Evolutionary conservation across 2,329 filamentous ascomycete genomes (phyloP).

Genomic region (Metarhizium sp.): DNA sequence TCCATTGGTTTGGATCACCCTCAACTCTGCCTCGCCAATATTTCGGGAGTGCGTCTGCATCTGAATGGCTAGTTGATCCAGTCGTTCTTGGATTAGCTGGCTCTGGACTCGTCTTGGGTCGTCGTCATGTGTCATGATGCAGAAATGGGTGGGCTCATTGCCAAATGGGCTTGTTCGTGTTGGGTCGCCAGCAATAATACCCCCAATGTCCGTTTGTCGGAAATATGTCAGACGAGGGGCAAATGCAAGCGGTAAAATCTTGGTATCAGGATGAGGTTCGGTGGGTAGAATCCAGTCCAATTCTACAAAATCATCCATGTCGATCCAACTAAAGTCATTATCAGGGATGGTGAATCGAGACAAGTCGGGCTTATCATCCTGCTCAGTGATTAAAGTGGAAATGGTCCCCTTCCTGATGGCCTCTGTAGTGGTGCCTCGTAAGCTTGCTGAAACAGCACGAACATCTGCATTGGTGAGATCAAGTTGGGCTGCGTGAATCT

Average conservation of each 20-base stretch:
- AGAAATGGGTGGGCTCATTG: conserved; percentile 85
- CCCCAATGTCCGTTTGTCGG: conserved; percentile 86
- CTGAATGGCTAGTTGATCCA: conserved; percentile 70
- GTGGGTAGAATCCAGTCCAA: conserved; percentile 91
- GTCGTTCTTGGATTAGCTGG: conserved; percentile 70
- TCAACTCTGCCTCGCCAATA: conserved; percentile 69
- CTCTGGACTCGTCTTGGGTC: conserved; percentile 85
- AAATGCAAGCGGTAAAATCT: conserved; percentile 85
- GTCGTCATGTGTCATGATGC: conserved; percentile 85
- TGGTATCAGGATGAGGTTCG: conserved; percentile 83
- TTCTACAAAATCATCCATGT: conserved; percentile 99
- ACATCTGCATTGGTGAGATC: conserved; percentile 89
- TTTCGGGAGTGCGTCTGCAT: conserved; percentile 64
- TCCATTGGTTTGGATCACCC: conserved; percentile 39
- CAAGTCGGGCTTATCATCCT: conserved; percentile 57
- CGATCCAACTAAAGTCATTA: conserved; percentile 91
- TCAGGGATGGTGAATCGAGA: conserved; percentile 93
- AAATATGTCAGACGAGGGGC: conserved; percentile 97
- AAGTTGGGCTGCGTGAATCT: conserved; percentile 88
- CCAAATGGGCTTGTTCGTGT: conserved; percentile 84
- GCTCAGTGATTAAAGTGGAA: conserved; percentile 40
- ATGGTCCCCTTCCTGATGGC: conserved; percentile 57
- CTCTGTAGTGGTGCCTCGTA: conserved; percentile 69
- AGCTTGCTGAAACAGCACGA: conserved; percentile 83
- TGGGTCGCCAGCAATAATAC: conserved; percentile 69